Evolutionary conservation across 2,329 filamentous ascomycete genomes (phyloP).

Genomic region (Claviceps sp.): DNA sequence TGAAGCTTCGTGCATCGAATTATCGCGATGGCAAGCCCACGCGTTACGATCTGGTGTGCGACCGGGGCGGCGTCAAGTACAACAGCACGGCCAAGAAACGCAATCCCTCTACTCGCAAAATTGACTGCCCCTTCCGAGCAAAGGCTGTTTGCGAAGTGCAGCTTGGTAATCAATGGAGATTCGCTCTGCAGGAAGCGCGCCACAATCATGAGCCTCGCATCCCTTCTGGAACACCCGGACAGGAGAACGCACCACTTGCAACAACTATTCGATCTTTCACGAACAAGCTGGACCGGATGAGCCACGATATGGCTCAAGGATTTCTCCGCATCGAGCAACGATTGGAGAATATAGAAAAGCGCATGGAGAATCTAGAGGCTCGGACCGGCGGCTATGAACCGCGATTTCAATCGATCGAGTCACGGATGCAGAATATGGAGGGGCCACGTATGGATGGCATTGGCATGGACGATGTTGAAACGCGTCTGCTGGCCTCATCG

Average conservation of each 20-base stretch:
- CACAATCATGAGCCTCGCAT: conserved; percentile 50
- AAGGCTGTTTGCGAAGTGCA: conserved; percentile 52
- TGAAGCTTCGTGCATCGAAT: conserved; percentile 49
- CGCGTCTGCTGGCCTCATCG: conserved; percentile 28
- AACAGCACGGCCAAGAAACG: conserved; percentile 52
- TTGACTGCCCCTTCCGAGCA: conserved; percentile 49
- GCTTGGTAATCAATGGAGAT: conserved; percentile 50
- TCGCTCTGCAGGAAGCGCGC: conserved; percentile 44
- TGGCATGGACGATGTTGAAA: conserved; percentile 32
- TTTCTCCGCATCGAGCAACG: conserved; percentile 36
- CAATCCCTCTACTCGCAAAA: conserved; percentile 49
- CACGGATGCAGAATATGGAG: conserved; percentile 28
- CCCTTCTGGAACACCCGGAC: conserved; percentile 37
- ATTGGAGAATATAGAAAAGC: conserved; percentile 39
- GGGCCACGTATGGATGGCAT: conserved; percentile 28
- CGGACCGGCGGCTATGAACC: conserved; percentile 29
- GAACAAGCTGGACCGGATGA: conserved; percentile 46
- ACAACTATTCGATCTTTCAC: conserved; percentile 44
- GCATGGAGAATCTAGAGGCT: conserved; percentile 40
- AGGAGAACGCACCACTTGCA: conserved; percentile 43
- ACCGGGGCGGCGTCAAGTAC: conserved; percentile 51
- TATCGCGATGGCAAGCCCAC: conserved; percentile 50
- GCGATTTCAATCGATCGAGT: conserved; percentile 30
- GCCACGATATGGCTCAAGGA: conserved; percentile 41
- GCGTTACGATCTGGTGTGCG: conserved; percentile 49